Conservation (phyloP, 371 early-diverging fungal species). For the Haplosporangium sp. region DNA sequence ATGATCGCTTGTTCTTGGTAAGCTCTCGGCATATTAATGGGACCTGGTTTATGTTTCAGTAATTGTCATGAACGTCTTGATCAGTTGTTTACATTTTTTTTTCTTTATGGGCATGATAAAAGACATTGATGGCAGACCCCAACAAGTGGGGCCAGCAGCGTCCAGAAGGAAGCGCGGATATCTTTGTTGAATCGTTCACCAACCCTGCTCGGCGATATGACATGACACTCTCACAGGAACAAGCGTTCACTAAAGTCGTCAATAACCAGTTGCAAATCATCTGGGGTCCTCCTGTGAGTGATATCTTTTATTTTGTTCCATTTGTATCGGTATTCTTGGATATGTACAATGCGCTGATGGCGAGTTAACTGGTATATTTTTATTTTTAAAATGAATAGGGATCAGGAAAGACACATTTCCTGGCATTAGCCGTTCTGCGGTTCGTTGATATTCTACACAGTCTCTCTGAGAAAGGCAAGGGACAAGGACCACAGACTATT, state of each 20-base stretch:
- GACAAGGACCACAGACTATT: conserved; percentile 57
- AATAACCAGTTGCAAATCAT: conserved; percentile 61
- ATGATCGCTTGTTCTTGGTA: conserved; percentile 40
- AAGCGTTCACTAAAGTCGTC: conserved; percentile 57
- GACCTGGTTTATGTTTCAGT: background rate
- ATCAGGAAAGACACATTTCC: conserved; percentile 70
- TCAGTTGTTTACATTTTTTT: background rate
- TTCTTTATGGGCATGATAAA: background rate
- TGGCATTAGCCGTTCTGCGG: conserved; percentile 62
- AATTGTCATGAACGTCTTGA: background rate
- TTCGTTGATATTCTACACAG: conserved; percentile 55
- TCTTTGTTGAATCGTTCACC: conserved; percentile 52
- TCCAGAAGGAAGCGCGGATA: conserved; percentile 18
- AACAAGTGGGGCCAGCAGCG: conserved; percentile 51
- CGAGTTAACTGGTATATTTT: background rate
- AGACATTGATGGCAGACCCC: conserved; percentile 45
- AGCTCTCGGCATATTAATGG: background rate
- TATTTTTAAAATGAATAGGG: conserved; percentile 53
- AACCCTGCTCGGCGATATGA: conserved; percentile 56
- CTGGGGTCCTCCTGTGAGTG: conserved; percentile 72
- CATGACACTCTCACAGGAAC: conserved; percentile 68
- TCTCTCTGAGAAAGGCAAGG: conserved; percentile 18
- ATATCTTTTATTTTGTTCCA: background rate
- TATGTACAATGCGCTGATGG: background rate
- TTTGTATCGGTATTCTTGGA: background rate